Conservation (phyloP, 768 basidiomycete species). For the Infundibulicybe gibba region DNA sequence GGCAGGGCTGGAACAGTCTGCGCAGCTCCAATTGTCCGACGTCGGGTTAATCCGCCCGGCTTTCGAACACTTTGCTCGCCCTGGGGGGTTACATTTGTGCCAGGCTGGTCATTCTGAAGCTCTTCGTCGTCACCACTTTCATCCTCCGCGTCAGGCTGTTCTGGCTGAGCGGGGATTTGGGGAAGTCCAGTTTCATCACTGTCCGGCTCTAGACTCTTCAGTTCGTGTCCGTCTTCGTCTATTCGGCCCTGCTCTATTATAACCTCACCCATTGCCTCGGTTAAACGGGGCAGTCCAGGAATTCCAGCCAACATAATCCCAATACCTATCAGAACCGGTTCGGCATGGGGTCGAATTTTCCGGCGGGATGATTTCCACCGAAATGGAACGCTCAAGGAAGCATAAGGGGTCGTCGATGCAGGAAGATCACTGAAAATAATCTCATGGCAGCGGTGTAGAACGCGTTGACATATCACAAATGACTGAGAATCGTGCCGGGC, state of each 20-base stretch:
- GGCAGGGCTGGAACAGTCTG: constrained; percentile 76
- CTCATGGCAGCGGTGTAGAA: constrained; percentile 88
- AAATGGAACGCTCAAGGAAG: constrained; percentile 46
- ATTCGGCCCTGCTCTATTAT: constrained; percentile 87
- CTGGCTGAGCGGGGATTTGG: constrained; percentile 12
- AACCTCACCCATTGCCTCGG: constrained; percentile 73
- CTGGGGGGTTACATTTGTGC: constrained; percentile 13
- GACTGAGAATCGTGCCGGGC: constrained; percentile 62
- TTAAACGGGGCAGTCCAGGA: constrained; percentile 73
- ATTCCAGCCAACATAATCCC: constrained; percentile 75
- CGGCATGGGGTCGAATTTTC: constrained; percentile 69
- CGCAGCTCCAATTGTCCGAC: constrained; percentile 56
- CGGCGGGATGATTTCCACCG: constrained; percentile 46
- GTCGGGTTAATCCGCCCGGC: constrained; percentile 24
- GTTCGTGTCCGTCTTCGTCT: constrained; percentile 53
- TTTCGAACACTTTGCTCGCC: constrained; percentile 10
- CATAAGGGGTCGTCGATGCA: constrained; percentile 64
- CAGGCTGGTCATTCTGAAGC: constrained; percentile 41
- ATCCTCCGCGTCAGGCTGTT: constrained; percentile 17
- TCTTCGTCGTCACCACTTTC: constrained; percentile 33
- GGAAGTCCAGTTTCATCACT: constrained; percentile 38
- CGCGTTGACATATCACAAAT: constrained; percentile 88
- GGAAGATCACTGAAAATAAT: constrained; percentile 93
- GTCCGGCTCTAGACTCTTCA: constrained; percentile 44
- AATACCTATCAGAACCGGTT: constrained; percentile 82